Percentiles rank a stretch among this genome's conserved stretches.
These are phyloP conservation scores for Pythium grandisporangium DNA, from an alignment of 352 stramenopile species.

Conservation along the genomic window DNA sequence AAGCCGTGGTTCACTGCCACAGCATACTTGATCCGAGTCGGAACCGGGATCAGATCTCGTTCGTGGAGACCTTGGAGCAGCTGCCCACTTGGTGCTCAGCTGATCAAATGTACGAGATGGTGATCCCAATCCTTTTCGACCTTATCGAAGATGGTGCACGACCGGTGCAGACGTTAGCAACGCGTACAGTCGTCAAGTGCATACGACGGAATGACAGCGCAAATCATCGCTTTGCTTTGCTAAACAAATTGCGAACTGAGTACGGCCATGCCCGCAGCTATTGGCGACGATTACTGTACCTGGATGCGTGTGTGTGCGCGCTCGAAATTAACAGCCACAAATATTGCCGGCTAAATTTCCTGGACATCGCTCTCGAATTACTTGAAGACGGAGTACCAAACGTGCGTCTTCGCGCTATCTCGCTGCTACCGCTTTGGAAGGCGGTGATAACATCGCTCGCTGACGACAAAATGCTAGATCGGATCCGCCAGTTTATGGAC, in stretches of 20 bases:
- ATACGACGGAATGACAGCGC: slow-evolving; percentile 62
- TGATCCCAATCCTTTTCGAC: slow-evolving; percentile 72
- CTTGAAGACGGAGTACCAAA: slow-evolving; percentile 69
- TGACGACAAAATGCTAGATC: slow-evolving; percentile 67
- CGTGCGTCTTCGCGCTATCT: slow-evolving; percentile 61
- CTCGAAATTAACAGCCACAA: slow-evolving; percentile 57
- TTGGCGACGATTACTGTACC: slow-evolving; percentile 64
- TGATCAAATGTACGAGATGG: slow-evolving; percentile 58
- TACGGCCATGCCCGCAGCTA: slow-evolving; percentile 69
- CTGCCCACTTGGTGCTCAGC: slow-evolving; percentile 53
- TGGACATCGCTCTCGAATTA: slow-evolving; percentile 68
- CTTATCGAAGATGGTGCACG: slow-evolving; percentile 66
- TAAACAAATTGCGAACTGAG: slow-evolving; percentile 57
- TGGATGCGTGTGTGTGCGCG: slow-evolving; percentile 58
- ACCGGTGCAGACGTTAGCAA: slow-evolving; percentile 58
- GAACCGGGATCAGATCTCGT: slow-evolving; percentile 58
- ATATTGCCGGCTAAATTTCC: slow-evolving; percentile 67
- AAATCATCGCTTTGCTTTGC: slow-evolving; percentile 57
- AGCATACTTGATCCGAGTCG: slow-evolving; percentile 47
- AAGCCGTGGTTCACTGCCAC: slow-evolving; percentile 69
- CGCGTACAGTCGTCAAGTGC: slow-evolving; percentile 52
- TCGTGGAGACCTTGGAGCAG: slow-evolving; percentile 50
- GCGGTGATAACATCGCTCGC: slow-evolving; percentile 33
- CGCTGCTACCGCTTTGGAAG: slow-evolving; percentile 58
- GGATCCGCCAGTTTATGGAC: slow-evolving; percentile 61